Base-by-base conservation (phyloP, 257 asterid species). In the Nicotiana paniculata region DNA sequence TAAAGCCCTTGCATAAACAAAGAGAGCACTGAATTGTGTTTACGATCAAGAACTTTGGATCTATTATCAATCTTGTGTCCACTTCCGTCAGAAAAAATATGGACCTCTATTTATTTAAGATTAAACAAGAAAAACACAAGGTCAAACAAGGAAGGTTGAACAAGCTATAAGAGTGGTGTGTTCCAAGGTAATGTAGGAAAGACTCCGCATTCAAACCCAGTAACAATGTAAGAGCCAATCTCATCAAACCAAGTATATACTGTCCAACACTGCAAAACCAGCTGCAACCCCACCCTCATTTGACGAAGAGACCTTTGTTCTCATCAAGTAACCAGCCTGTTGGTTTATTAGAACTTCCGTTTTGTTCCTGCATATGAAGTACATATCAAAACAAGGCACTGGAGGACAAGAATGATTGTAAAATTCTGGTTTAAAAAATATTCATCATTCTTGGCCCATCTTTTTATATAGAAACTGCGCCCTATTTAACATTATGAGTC, bases 201-300 rank as follows among this genome's bases (percentile, higher is more conserved):
- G 43, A 24, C 26, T 74, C 62, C 4, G 4, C 15, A 48, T 74
- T 13, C 79, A 74, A 74, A 26, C 39, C 7, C 26, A 46, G 21
- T 43, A 4, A 21, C 18, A 12, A 16, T 3, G n/a, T 26, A 9
- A 26, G 51, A 24, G 79, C 4, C 62, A 74, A 64, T 17, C 51
- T 77, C 77, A 51, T 92, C 89, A 93, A 69, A 93, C 97, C 86
- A 96, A 87, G 87, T 96, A 93, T 18, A 96, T 80, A 86, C 99
- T 92, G 86, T 94, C 99, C 88, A 96, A 79, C 89, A 94, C 98
- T 54, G 97, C 98, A 74, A 91, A 93, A 12, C 98, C 99, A 16
- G 98, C 97, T 12, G 97, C 98, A 78, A 96, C 99, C 21, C 99
- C 99, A 13, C 99, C 99, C 75, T 96, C 99, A 54, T 94, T 89